These are phyloP conservation scores for Coniochaeta sp. DNA, from an alignment of 2,329 filamentous ascomycete genomes.

Conservation along the genomic window DNA sequence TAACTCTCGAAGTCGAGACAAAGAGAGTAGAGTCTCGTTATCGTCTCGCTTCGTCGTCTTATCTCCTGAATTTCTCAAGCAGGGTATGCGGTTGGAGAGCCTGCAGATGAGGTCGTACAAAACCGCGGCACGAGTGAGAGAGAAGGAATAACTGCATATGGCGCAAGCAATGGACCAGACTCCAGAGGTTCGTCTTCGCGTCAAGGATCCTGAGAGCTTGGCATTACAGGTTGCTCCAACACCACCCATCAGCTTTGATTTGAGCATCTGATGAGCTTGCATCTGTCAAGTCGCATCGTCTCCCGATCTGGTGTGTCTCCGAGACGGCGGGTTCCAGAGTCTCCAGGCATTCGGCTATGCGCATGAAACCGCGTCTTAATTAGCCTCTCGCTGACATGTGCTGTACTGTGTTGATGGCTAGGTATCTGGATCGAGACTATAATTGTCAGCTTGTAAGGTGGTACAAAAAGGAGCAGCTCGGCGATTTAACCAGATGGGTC, in stretches of 20 bases:
- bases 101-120: conserved; percentile 1
- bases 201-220: no score
- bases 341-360: neutral
- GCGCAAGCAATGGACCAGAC: neutral
- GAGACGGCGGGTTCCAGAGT: neutral
- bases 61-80: no score
- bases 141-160: neutral
- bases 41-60: no score
- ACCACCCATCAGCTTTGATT: no score
- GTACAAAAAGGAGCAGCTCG: neutral
- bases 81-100: neutral
- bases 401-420: neutral
- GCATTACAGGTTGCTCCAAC: no score
- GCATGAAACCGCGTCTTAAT: neutral
- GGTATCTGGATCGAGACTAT: no score
- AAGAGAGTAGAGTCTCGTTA: no score
- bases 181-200: no score
- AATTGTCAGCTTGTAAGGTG: no score
- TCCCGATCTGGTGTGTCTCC: neutral
- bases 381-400: neutral
- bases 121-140: neutral
- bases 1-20: neutral
- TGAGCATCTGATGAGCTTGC: neutral
- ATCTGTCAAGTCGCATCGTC: neutral
- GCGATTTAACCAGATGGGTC: neutral